phyloP scores from a whole-genome alignment of 2,329 filamentous ascomycete species.

The Penicillium sp. region DNA sequence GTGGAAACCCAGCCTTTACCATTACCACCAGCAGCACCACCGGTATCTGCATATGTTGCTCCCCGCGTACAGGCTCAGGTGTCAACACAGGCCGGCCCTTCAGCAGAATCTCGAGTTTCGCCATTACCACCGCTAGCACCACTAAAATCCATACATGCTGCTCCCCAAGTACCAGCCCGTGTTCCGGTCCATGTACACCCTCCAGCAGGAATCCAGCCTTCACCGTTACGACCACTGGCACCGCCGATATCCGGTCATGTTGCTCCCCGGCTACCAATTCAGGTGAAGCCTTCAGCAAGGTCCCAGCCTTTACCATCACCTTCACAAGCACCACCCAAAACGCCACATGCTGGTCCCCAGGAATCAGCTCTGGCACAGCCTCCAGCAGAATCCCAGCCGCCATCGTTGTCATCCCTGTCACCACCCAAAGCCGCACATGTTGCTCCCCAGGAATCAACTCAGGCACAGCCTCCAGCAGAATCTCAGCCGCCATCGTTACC shows the following conservation, averaged over 20 bases:
- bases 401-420: not conserved
- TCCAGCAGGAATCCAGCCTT: not conserved
- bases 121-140: no score
- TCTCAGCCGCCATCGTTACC: not conserved
- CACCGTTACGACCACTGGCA: not conserved
- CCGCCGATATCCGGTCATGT: not conserved
- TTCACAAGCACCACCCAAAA: not conserved
- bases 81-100: no score
- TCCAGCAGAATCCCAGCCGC: not conserved
- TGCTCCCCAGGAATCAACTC: not conserved
- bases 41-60: not conserved
- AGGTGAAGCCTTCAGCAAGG: not conserved
- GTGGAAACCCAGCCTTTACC: no score
- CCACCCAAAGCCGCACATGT: not conserved
- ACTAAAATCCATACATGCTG: not conserved
- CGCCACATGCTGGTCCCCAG: not conserved
- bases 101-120: no score
- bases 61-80: not conserved
- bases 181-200: not conserved
- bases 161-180: not conserved
- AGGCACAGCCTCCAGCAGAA: not conserved
- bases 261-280: not conserved
- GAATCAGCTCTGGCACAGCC: not conserved
- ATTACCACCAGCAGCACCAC: no score
- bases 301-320: not conserved